A percentile compares a stretch with the other conserved stretches of the same genome.
Conservation (phyloP, 306 rosid genomes). For the Prunus padus region DNA sequence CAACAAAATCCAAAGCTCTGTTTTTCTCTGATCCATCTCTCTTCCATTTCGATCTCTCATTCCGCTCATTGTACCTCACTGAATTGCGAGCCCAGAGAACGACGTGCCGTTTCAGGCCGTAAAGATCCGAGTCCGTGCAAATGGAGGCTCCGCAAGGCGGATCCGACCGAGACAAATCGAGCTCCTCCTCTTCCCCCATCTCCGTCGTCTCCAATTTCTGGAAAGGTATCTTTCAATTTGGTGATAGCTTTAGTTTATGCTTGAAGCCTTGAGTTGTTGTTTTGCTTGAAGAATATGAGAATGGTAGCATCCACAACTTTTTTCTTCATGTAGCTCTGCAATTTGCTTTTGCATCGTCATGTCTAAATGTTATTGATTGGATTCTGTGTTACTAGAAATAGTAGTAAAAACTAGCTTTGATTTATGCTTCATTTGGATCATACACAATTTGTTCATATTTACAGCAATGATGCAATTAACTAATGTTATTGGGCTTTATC, state of each 20-base stretch:
- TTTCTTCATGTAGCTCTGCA: neutral
- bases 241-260: neutral
- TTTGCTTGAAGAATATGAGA: neutral
- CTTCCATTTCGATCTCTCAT: neutral
- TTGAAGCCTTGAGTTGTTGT: neutral
- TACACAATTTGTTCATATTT: neutral
- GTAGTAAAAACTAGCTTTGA: neutral
- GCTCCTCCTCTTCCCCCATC: slow-evolving; percentile 64
- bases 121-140: slow-evolving; percentile 15
- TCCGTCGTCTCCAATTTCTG: slow-evolving; percentile 75
- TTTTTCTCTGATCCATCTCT: slow-evolving; percentile 12
- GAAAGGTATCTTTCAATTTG: slow-evolving; percentile 56
- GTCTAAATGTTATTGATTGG: neutral
- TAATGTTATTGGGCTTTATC: neutral
- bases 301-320: neutral
- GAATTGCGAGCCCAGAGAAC: neutral
- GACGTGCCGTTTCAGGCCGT: neutral
- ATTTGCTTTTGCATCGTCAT: neutral
- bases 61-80: neutral
- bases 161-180: slow-evolving; percentile 75
- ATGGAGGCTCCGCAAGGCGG: slow-evolving; percentile 76
- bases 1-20: neutral
- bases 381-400: neutral
- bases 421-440: neutral
- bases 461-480: neutral